phyloP scores from a whole-genome alignment of 768 basidiomycete species.

The Lactarius hengduanensis region DNA sequence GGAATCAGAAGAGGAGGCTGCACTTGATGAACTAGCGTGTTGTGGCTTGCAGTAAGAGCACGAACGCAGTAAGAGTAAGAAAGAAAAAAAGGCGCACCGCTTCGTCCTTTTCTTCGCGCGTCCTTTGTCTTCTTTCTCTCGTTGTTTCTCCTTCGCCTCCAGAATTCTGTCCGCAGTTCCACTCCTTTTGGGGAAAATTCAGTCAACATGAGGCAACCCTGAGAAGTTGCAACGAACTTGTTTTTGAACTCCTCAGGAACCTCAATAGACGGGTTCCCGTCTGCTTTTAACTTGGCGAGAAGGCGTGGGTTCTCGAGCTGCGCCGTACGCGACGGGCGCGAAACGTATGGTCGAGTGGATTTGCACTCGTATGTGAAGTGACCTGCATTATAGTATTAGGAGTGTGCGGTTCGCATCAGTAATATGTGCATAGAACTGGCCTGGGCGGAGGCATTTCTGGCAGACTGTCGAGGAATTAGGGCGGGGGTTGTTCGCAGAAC shows the following conservation, averaged over 20 bases:
- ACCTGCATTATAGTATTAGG: constrained; percentile 42
- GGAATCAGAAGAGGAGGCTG: constrained; percentile 5
- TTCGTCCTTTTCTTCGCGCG: constrained; percentile 33
- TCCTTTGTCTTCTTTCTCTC: constrained; percentile 44
- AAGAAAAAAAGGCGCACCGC: constrained; percentile 34
- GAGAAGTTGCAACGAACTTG: constrained; percentile 50
- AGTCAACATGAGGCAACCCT: not conserved
- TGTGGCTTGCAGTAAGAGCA: constrained; percentile 27
- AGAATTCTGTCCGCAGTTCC: constrained; percentile 87
- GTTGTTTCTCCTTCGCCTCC: constrained; percentile 76
- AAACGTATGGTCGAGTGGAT: constrained; percentile 72
- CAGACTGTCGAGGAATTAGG: constrained; percentile 69
- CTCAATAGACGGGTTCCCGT: constrained; percentile 75
- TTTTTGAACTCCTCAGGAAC: constrained; percentile 90
- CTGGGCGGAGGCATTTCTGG: constrained; percentile 77
- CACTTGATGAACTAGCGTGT: constrained; percentile 18
- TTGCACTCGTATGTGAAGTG: constrained; percentile 95
- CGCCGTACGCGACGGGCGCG: constrained; percentile 86
- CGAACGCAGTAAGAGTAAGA: constrained; percentile 6
- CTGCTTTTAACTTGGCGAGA: constrained; percentile 63
- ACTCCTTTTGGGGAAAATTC: constrained; percentile 40
- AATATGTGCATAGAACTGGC: constrained; percentile 37
- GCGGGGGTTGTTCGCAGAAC: constrained; percentile 58
- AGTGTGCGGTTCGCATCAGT: not conserved
- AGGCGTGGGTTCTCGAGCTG: constrained; percentile 76